Evolutionary conservation across 2,329 filamentous ascomycete genomes (phyloP).

Genomic region (Albophoma yamanashiensis): DNA sequence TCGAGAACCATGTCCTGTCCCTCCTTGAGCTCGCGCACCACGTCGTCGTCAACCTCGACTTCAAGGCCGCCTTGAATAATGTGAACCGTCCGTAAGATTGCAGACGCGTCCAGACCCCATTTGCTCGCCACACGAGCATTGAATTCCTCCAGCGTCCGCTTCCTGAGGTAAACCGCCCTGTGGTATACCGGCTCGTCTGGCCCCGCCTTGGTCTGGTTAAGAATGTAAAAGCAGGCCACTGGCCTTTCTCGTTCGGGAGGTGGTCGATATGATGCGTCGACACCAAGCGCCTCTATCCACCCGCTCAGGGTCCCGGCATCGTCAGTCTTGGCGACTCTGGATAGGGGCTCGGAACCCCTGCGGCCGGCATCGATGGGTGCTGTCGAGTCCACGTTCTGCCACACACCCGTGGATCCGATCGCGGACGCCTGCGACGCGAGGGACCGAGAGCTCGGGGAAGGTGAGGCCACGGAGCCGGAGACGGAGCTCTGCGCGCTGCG

Average conservation of each 20-base stretch:
- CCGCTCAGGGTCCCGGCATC: conserved; percentile 58
- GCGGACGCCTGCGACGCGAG: conserved; percentile 45
- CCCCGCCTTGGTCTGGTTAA: conserved; percentile 40
- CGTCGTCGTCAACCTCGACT: conserved; percentile 83
- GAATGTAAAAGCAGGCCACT: conserved; percentile 83
- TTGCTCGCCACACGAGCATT: conserved; percentile 64
- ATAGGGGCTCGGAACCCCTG: conserved; percentile 41
- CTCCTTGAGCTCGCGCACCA: conserved; percentile 72
- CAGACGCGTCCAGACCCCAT: conserved; percentile 65
- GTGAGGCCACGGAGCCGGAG: conserved; percentile 52
- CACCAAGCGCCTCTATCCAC: conserved; percentile 85
- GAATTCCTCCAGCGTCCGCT: conserved; percentile 67
- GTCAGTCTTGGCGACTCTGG: conserved; percentile 41
- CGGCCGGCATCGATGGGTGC: conserved; percentile 36
- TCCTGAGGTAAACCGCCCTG: conserved; percentile 74
- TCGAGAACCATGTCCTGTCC: conserved; percentile 86
- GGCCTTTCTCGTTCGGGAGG: conserved; percentile 63
- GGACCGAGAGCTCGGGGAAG: conserved; percentile 55
- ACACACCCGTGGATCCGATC: conserved; percentile 31
- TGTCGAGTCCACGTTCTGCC: conserved; percentile 47
- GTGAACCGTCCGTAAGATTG: conserved; percentile 61
- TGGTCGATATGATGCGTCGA: conserved; percentile 77
- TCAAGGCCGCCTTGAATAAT: conserved; percentile 66
- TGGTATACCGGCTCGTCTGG: conserved; percentile 53
- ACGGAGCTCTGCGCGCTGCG: conserved; percentile 47